Base-by-base conservation (phyloP, 164 flowering plant species). In the Hamamelis virginiana region DNA sequence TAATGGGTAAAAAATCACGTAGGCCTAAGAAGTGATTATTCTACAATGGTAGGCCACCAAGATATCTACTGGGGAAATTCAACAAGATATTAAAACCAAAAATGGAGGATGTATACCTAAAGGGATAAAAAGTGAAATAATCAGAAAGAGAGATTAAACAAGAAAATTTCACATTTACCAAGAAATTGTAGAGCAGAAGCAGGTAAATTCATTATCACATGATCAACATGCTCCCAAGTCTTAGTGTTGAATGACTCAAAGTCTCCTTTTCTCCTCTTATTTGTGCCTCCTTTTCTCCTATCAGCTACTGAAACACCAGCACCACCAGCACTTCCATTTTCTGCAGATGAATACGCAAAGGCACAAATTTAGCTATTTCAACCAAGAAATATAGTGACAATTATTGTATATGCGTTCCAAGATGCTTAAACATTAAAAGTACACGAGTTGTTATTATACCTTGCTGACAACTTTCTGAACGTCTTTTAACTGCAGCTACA, bases 171-270 rank as follows among this genome's bases (percentile, higher is more conserved):
- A 59, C 14, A 46, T 33, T 14, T 76, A 91, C 99, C 97, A 52
- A 96, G 83, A 84, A 96, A 96, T 55, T 89, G 80, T 56, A 96
- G 38, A 46, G 99, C 98, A 76, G 99, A 96, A 66, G 98, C 98
- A 66, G 98, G 99, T 66, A 96, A 80, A 75, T 96, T 96, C 99
- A 96, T 93, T 33, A 96, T 71, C 59, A 91, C 85, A 77, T 96
- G 99, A 81, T 96, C 98, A 76, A 93, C 68, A 81, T 89, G 98
- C 77, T 91, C 99, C 96, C 97, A 91, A 6, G 94, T 77, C 74
- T 84, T 90, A 21, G 75, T 61, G 59, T 60, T 68, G 33, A 77
- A 71, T 43, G 81, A 69, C 52, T 53, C 81, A 63, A 75, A 77
- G 55, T 82, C 62, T 72, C 75, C 14, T 50, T 69, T 85, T 72